A percentile compares a stretch with the other conserved stretches of the same genome.
These are phyloP conservation scores for Flaveria brownii DNA, from an alignment of 129 eudicot genomes.

Conservation along the genomic window DNA sequence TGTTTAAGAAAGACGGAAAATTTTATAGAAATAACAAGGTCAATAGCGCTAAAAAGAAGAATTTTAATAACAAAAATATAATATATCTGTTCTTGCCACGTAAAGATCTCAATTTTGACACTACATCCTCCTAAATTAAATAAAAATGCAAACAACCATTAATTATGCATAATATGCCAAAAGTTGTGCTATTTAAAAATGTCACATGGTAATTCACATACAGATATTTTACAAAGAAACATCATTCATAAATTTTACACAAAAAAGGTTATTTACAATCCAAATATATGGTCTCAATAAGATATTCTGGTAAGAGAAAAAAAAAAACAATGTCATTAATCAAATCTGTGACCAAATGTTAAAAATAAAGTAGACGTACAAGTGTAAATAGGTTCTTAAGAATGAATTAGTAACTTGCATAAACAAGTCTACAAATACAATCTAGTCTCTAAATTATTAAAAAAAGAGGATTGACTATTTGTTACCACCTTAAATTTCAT, in stretches of 20 bases:
- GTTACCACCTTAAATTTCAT: too few species aligned
- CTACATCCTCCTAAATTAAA: neutral
- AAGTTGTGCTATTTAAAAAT: neutral
- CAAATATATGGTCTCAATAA: neutral
- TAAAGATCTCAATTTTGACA: constrained; percentile 5
- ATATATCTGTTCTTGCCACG: neutral
- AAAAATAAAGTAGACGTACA: too few species aligned
- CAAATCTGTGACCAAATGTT: too few species aligned
- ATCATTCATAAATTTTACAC: neutral
- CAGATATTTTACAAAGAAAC: neutral
- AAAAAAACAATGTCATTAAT: too few species aligned
- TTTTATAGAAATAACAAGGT: neutral
- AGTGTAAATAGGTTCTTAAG: too few species aligned
- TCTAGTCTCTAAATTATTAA: too few species aligned
- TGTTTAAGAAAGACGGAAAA: neutral
- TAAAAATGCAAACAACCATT: neutral
- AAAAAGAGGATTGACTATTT: too few species aligned
- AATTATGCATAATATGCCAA: neutral
- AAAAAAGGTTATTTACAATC: neutral
- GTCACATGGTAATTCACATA: neutral
- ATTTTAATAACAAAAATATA: neutral
- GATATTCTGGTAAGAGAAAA: too few species aligned
- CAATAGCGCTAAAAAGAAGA: neutral
- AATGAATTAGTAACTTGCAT: too few species aligned
- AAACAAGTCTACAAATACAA: too few species aligned